These are phyloP conservation scores for Colletotrichum orchidophilum DNA, from an alignment of 2,329 filamentous ascomycete species.

Conservation along the genomic window DNA sequence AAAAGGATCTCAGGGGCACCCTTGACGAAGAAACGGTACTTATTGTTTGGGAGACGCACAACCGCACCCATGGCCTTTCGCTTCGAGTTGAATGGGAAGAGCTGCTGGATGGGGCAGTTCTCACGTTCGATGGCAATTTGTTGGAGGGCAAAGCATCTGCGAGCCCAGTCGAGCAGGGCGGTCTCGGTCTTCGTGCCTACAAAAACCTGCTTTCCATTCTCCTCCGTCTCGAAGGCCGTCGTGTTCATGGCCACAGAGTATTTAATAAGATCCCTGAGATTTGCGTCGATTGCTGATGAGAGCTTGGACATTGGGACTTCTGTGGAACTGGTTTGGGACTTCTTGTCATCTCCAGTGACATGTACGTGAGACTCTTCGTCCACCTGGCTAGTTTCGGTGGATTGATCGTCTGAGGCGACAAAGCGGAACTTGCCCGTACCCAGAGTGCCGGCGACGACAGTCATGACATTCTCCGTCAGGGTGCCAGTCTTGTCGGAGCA, in stretches of 20 bases:
- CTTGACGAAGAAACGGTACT: slow-evolving; percentile 59
- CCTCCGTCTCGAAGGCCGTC: slow-evolving; percentile 62
- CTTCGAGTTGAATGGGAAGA: slow-evolving; percentile 61
- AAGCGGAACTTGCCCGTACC: slow-evolving; percentile 48
- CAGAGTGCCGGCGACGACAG: slow-evolving; percentile 65
- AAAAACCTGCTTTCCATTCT: slow-evolving; percentile 53
- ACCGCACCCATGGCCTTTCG: slow-evolving; percentile 60
- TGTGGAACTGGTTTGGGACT: not conserved
- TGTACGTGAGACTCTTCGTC: slow-evolving; percentile 8
- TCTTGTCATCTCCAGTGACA: slow-evolving; percentile 3
- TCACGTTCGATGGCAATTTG: slow-evolving; percentile 56
- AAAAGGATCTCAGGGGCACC: slow-evolving; percentile 63
- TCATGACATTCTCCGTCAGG: slow-evolving; percentile 72
- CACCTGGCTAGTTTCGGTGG: slow-evolving; percentile 13
- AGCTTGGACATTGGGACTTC: slow-evolving; percentile 25
- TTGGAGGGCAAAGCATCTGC: slow-evolving; percentile 46
- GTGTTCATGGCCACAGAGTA: slow-evolving; percentile 57
- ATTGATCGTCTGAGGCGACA: slow-evolving; percentile 43
- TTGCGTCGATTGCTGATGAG: slow-evolving; percentile 41
- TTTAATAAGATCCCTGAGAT: slow-evolving; percentile 49
- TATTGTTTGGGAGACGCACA: slow-evolving; percentile 41
- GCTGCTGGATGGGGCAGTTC: slow-evolving; percentile 55
- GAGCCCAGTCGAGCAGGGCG: slow-evolving; percentile 53
- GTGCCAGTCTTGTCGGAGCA: slow-evolving; percentile 75
- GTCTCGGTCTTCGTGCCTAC: slow-evolving; percentile 66